Evolutionary conservation across 2,329 filamentous ascomycete genomes (phyloP).

Genomic region (Knoxdaviesia proteae): DNA sequence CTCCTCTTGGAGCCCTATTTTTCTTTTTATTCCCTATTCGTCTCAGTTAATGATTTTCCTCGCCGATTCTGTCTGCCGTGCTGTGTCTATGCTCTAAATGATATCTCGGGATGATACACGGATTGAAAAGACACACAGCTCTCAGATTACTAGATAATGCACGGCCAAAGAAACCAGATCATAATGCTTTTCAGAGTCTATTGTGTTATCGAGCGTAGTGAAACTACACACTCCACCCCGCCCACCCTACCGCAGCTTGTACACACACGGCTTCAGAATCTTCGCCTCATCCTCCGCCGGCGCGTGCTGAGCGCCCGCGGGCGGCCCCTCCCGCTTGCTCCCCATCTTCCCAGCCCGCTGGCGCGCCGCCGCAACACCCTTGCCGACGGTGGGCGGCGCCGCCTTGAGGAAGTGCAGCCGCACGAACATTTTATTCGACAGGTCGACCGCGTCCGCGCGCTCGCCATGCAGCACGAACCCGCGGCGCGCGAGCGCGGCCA

Average conservation of each 20-base stretch:
- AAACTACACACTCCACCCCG: background rate
- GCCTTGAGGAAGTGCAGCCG: constrained; percentile 87
- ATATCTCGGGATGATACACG: no score
- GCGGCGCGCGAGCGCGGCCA: constrained; percentile 58
- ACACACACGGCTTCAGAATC: constrained; percentile 83
- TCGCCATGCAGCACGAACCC: constrained; percentile 68
- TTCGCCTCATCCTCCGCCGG: constrained; percentile 41
- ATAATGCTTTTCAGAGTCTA: background rate
- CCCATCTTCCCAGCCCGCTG: constrained; percentile 25
- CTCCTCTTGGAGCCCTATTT: background rate
- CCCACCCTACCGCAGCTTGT: constrained; percentile 53
- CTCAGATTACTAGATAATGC: no score
- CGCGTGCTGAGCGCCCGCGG: constrained; percentile 26
- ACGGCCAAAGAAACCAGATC: background rate
- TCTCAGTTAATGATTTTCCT: background rate
- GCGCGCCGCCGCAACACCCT: constrained; percentile 40
- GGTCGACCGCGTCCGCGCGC: constrained; percentile 41
- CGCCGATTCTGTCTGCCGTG: no score
- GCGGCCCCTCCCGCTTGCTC: constrained; percentile 32
- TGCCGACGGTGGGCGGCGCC: constrained; percentile 53
- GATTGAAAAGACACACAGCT: no score
- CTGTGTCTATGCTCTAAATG: no score
- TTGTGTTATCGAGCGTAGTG: no score
- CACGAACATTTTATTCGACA: constrained; percentile 95
- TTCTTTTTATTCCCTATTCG: background rate